Base-by-base conservation (phyloP, 306 rosid species). In the Cucurbita argyrosperma region DNA sequence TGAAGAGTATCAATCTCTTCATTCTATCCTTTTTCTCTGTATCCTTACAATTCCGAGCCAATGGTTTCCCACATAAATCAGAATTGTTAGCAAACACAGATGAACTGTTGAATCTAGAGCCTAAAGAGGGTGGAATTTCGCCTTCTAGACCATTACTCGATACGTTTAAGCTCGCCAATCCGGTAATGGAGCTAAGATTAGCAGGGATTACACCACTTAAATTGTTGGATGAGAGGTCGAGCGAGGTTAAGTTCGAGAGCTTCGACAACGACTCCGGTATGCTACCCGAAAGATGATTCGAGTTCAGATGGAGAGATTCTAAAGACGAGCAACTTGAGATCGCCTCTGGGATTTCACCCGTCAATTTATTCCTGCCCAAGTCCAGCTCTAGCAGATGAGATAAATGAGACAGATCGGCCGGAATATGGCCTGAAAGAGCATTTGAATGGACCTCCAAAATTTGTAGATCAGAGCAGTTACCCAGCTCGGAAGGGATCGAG, bases 201-300 rank as follows among this genome's bases (percentile, higher is more conserved):
- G 72, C 77, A 0, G 97, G 92, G 78, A 93, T 90, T 68, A 72
- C 80, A 50, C 94, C 98, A 62, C 86, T 89, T 72, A 93, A 77
- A 77, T 93, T 86, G 88, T 92, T 92, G 21, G 77, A 78, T 37
- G 98, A 90, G 85, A 92, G 91, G 81, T 88, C 91, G 77, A 90
- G 75, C 43, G 72, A 80, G 13, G 86, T 81, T 59, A 92, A 76
- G 81, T 87, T 84, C 58, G 81, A 77, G 53, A 92, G 85, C 76
- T 81, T 47, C 1, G 89, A 68, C 66, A 92, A 71, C 38, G 96
- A 86, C 75, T 71, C 88, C 0, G 96, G 93, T 74, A 92, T 88
- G 30, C 50, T 35, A 53, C 98, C 96, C 8, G 87, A 86, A 70
- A 92, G 91, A 81, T 37, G 83, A 68, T 92, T 92, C 54, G 82